Evolutionary conservation across 495 filamentous ascomycete genomes (phyloP).

Genomic region (Hyaloscypha hepaticicola): DNA sequence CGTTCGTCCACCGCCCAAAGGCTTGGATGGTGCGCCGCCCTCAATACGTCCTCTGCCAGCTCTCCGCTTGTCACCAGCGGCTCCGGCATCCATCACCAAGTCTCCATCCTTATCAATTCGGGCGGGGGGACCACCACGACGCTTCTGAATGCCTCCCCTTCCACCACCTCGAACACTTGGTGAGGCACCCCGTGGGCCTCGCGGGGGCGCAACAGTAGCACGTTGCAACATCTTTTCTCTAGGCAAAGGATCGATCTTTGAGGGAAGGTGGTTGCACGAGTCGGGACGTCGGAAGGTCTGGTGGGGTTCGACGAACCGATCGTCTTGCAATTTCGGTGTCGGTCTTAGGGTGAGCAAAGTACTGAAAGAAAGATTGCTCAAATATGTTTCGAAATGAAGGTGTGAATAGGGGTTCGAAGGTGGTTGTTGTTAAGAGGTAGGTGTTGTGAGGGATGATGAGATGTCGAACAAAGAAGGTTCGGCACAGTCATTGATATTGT

Average conservation of each 20-base stretch:
- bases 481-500: neutral
- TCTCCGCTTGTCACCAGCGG: conserved; percentile 38
- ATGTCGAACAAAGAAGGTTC: neutral
- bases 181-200: conserved; percentile 13
- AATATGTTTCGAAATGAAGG: neutral
- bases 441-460: neutral
- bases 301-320: conserved; percentile 9
- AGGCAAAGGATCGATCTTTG: neutral
- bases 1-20: conserved; percentile 12
- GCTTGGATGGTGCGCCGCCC: conserved; percentile 29
- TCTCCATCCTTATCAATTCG: conserved; percentile 73
- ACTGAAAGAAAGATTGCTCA: neutral
- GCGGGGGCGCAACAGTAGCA: conserved; percentile 3
- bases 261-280: neutral
- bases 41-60: conserved; percentile 32
- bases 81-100: conserved; percentile 67
- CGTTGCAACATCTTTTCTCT: conserved; percentile 19
- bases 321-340: conserved; percentile 1
- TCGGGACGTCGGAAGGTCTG: neutral
- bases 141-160: conserved; percentile 73
- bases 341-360: neutral
- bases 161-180: conserved; percentile 19
- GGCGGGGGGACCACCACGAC: conserved; percentile 47
- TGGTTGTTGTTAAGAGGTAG: neutral
- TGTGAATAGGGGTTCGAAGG: neutral